Evolutionary conservation across 2,329 filamentous ascomycete genomes (phyloP).

Genomic region (Fusarium aywerte): DNA sequence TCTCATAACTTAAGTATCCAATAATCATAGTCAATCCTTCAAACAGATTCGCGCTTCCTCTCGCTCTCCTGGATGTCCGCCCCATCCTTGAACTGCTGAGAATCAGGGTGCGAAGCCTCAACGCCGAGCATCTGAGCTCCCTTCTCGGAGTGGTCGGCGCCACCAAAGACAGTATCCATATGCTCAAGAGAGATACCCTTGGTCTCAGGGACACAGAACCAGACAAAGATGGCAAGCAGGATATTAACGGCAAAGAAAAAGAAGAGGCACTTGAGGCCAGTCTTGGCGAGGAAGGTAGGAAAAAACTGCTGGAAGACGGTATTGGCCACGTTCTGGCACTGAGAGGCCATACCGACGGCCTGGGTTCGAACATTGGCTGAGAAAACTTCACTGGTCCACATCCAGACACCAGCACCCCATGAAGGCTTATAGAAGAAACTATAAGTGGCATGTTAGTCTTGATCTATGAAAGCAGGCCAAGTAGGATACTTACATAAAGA

Average conservation of each 20-base stretch:
- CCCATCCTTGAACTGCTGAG: slow-evolving; percentile 41
- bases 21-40: neutral
- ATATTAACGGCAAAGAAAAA: slow-evolving; percentile 53
- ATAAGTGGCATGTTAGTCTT: neutral
- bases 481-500: slow-evolving; percentile 61
- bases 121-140: slow-evolving; percentile 46
- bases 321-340: slow-evolving; percentile 73
- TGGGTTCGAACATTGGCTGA: slow-evolving; percentile 78
- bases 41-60: slow-evolving; percentile 40
- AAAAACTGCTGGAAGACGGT: slow-evolving; percentile 77
- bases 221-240: slow-evolving; percentile 61
- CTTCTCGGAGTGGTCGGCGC: slow-evolving; percentile 45
- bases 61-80: slow-evolving; percentile 38
- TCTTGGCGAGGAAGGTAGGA: slow-evolving; percentile 71
- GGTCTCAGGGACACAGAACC: slow-evolving; percentile 63
- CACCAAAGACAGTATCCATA: slow-evolving; percentile 70
- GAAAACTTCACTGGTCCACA: slow-evolving; percentile 76
- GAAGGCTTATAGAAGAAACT: slow-evolving; percentile 75
- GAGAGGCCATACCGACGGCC: slow-evolving; percentile 73
- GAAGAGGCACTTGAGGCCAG: slow-evolving; percentile 56
- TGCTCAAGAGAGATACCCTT: slow-evolving; percentile 68
- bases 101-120: slow-evolving; percentile 10
- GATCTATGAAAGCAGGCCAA: no score
- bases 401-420: slow-evolving; percentile 77
- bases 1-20: neutral